Base-by-base conservation (phyloP, 345 rosid genomes). In the Aquilaria yunnanensis region DNA sequence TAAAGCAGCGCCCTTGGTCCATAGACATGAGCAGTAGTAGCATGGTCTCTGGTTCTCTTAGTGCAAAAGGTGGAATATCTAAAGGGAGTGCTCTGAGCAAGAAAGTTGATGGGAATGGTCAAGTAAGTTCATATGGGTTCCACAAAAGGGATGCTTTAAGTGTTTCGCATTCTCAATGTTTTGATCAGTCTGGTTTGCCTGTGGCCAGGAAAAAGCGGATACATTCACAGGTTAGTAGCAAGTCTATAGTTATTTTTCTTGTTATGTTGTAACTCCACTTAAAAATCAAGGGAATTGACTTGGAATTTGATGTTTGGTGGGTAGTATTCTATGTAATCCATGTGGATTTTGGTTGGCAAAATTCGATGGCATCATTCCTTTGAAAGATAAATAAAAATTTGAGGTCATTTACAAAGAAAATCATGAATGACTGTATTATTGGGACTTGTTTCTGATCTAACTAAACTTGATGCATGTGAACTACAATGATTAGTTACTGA, bases 201-300 rank as follows among this genome's bases (percentile, higher is more conserved):
- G 81, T 88, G 65, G 82, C 82, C 52, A 85, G 90, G 72, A 94
- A 94, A 76, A 94, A 84, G 73, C 93, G 96, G 61, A 83, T 94
- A 61, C 97, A 83, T 71, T 69, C 87, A 54, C 97, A 90, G 97
- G 96, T 94, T 71, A 60, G 86, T 62, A 7, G 54, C 57, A 43
- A 54, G 0, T 4, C 56, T 32, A 56, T 67, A 47, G 34, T 59
- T 58, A 49, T 47, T 69, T 29, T 16, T 62, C 52, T 32, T 56
- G 59, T 51, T 6, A 2, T 41, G 12, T n/a, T 33, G n/a, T 56
- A 3, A 34, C 16, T 57, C 10, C 47, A 13, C 50, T 10, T 71
- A 54, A 43, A 14, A 47, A 54, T 48, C 32, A 0, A 46, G 41
- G 37, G 43, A 54, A 58, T 12, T 59, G 32, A 45, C 53, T 41